These are phyloP conservation scores for Heliosperma pusillum DNA, from an alignment of 148 eudicot genomes.

Conservation along the genomic window DNA sequence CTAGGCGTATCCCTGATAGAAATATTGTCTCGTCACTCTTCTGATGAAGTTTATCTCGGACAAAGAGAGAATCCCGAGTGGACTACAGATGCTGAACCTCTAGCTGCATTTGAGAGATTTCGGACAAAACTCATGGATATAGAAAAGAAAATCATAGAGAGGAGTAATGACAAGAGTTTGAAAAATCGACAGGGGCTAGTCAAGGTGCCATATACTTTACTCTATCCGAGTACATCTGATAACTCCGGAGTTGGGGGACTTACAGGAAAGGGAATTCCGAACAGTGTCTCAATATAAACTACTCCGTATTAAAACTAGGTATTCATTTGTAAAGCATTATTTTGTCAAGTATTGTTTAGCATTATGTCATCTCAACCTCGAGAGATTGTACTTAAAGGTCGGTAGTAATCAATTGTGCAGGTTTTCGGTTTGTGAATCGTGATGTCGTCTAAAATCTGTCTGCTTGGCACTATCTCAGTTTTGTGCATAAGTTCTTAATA, in stretches of 20 bases:
- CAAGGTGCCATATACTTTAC: slow-evolving; percentile 56
- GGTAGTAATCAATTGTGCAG: neutral
- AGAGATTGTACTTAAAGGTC: neutral
- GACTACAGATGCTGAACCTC: slow-evolving; percentile 47
- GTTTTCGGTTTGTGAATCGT: neutral
- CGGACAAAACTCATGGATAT: slow-evolving; percentile 29
- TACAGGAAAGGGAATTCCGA: slow-evolving; percentile 61
- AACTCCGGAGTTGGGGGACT: slow-evolving; percentile 43
- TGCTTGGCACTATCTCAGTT: no score
- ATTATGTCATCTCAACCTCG: neutral
- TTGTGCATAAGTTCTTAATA: neutral
- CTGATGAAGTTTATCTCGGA: slow-evolving; percentile 75
- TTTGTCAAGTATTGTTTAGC: neutral
- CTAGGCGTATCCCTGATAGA: slow-evolving; percentile 69
- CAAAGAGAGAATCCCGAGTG: slow-evolving; percentile 54
- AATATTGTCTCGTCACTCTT: slow-evolving; percentile 53
- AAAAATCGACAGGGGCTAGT: slow-evolving; percentile 60
- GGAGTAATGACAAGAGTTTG: slow-evolving; percentile 40
- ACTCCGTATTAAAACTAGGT: neutral
- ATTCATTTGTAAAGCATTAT: slow-evolving; percentile 2
- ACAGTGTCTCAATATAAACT: slow-evolving; percentile 51
- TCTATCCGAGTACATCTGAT: slow-evolving; percentile 61
- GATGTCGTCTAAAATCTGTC: no score
- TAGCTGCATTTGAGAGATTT: slow-evolving; percentile 50
- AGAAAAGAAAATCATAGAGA: slow-evolving; percentile 38